Evolutionary conservation across 2,329 filamentous ascomycete species (phyloP).

Genomic region (Penicillium sp.): DNA sequence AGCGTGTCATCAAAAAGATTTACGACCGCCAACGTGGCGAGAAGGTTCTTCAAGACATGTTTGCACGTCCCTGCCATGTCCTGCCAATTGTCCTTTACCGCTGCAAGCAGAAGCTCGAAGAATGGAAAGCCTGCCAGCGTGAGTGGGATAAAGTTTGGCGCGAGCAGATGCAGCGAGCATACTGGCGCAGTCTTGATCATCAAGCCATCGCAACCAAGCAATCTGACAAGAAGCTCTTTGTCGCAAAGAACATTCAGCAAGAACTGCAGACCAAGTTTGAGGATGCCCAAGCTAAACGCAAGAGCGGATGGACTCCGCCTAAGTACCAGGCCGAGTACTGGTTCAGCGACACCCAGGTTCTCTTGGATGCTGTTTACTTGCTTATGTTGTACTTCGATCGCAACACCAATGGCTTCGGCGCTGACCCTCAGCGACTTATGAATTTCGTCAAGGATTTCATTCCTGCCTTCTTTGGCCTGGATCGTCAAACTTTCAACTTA

Average conservation of each 20-base stretch:
- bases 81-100: conserved; percentile 84
- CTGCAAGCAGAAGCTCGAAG: conserved; percentile 93
- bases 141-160: conserved; percentile 99
- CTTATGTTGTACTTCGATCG: conserved; percentile 50
- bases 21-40: conserved; percentile 82
- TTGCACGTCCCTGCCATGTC: conserved; percentile 77
- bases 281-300: conserved; percentile 74
- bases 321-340: conserved; percentile 73
- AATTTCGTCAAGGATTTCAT: conserved; percentile 77
- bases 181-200: conserved; percentile 94
- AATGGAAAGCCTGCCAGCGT: conserved; percentile 94
- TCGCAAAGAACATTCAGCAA: conserved; percentile 83
- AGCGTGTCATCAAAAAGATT: conserved; percentile 95
- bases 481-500: conserved; percentile 66
- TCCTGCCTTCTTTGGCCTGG: conserved; percentile 71
- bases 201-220: conserved; percentile 89
- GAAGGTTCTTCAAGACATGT: conserved; percentile 84
- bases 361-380: conserved; percentile 53
- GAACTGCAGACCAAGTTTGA: conserved; percentile 91
- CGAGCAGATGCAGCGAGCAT: conserved; percentile 88
- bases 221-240: conserved; percentile 86
- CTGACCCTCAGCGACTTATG: conserved; percentile 69
- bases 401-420: conserved; percentile 50
- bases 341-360: conserved; percentile 69
- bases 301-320: conserved; percentile 58